These are phyloP conservation scores for Ustilago esculenta DNA, from an alignment of 1,284 basidiomycete species.

Conservation along the genomic window DNA sequence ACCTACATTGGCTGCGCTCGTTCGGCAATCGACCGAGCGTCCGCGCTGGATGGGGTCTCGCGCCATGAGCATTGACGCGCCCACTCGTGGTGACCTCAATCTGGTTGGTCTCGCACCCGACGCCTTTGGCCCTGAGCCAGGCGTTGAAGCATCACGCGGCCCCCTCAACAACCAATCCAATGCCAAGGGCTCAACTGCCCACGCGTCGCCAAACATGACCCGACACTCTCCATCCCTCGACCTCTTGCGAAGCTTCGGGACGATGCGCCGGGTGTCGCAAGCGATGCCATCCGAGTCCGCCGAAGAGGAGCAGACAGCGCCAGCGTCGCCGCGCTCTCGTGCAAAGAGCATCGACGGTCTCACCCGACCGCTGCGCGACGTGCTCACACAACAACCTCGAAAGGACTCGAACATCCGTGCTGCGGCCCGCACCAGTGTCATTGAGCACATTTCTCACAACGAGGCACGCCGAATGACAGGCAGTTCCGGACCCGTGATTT, in stretches of 20 bases:
- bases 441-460: slow-evolving; percentile 40
- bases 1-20: neutral
- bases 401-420: slow-evolving; percentile 7
- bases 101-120: slow-evolving; percentile 12
- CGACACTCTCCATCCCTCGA: slow-evolving; percentile 25
- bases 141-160: neutral
- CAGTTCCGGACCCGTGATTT: slow-evolving; percentile 16
- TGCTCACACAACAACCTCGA: slow-evolving; percentile 17
- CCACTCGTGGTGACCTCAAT: slow-evolving; percentile 8
- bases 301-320: neutral
- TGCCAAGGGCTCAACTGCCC: neutral
- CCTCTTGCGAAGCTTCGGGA: slow-evolving; percentile 16
- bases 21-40: neutral
- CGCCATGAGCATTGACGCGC: slow-evolving; percentile 5
- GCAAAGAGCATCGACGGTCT: slow-evolving; percentile 35
- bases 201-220: slow-evolving; percentile 8
- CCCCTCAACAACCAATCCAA: neutral
- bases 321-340: slow-evolving; percentile 17
- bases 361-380: slow-evolving; percentile 21
- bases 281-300: neutral
- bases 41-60: neutral
- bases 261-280: neutral
- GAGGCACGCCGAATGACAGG: slow-evolving; percentile 30
- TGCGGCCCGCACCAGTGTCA: slow-evolving; percentile 24
- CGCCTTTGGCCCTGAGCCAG: slow-evolving; percentile 2